Percentiles rank a stretch among this genome's conserved stretches.
These are phyloP conservation scores for Cryphonectria carpinicola DNA, from an alignment of 2,329 filamentous ascomycete species.

Conservation along the genomic window DNA sequence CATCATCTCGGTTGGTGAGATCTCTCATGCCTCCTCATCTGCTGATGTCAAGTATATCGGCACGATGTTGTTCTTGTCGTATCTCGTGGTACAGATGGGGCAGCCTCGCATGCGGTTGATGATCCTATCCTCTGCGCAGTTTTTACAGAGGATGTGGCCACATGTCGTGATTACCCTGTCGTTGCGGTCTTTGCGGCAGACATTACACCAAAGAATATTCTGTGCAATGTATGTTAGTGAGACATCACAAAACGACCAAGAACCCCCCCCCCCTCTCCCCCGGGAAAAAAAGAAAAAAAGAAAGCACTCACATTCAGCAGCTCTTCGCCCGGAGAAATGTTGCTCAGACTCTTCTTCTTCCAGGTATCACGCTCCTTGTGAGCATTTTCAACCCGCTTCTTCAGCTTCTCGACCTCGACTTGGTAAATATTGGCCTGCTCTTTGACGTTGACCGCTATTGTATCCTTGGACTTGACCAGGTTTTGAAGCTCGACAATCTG, in stretches of 20 bases:
- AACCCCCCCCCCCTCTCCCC: no score
- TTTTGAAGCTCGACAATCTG: slow-evolving; percentile 79
- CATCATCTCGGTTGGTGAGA: not conserved
- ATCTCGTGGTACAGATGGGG: slow-evolving; percentile 88
- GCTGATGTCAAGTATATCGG: slow-evolving; percentile 53
- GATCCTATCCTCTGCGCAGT: slow-evolving; percentile 87
- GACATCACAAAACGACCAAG: not conserved
- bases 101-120: slow-evolving; percentile 92
- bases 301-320: slow-evolving; percentile 75
- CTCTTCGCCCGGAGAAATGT: slow-evolving; percentile 81
- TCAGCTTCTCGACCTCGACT: slow-evolving; percentile 78
- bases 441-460: slow-evolving; percentile 53
- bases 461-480: slow-evolving; percentile 76
- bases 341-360: slow-evolving; percentile 81
- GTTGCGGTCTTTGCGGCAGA: slow-evolving; percentile 92
- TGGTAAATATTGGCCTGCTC: slow-evolving; percentile 67
- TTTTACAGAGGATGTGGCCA: slow-evolving; percentile 91
- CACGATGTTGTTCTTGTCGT: slow-evolving; percentile 92
- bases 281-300: no score
- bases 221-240: slow-evolving; percentile 46
- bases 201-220: slow-evolving; percentile 83
- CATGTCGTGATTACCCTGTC: slow-evolving; percentile 92
- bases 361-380: slow-evolving; percentile 84
- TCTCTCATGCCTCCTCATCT: not conserved
- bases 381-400: slow-evolving; percentile 74